phyloP scores from a whole-genome alignment of 345 rosid species.

The Gossypium ekmanianum region DNA sequence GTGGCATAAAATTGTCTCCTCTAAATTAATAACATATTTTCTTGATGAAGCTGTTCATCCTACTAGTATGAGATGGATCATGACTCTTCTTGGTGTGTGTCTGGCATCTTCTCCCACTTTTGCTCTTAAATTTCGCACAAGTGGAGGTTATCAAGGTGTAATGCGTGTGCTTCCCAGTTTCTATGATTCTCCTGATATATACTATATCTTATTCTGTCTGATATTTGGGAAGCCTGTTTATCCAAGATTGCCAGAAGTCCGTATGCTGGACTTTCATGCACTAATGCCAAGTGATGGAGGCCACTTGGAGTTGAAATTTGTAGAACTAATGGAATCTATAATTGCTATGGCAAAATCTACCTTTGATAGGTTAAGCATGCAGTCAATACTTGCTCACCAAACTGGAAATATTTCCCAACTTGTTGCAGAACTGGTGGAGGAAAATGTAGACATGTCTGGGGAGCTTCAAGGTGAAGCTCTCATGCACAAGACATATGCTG shows the following conservation, averaged over 20 bases:
- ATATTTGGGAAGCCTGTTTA: constrained; percentile 94
- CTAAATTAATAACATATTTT: constrained; percentile 91
- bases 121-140: constrained; percentile 83
- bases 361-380: constrained; percentile 83
- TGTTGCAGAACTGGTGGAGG: constrained; percentile 92
- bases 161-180: constrained; percentile 86
- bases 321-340: constrained; percentile 89
- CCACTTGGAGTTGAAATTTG: constrained; percentile 76
- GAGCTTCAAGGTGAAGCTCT: constrained; percentile 99
- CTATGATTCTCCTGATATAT: constrained; percentile 97
- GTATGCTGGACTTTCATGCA: constrained; percentile 99
- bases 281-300: constrained; percentile 85
- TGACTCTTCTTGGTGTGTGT: constrained; percentile 97
- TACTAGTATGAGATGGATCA: constrained; percentile 99
- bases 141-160: constrained; percentile 95
- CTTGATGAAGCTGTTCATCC: constrained; percentile 99
- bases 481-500: constrained; percentile 99
- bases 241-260: constrained; percentile 97
- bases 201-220: constrained; percentile 89
- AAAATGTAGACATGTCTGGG: constrained; percentile 83
- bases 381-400: constrained; percentile 84
- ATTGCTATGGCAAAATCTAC: constrained; percentile 93
- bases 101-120: constrained; percentile 92
- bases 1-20: constrained; percentile 98
- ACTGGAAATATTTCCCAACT: constrained; percentile 91